Evolutionary conservation across 2,329 filamentous ascomycete species (phyloP), one percentile per base, ranked within the genome.

Genomic region (Monilinia laxa): DNA sequence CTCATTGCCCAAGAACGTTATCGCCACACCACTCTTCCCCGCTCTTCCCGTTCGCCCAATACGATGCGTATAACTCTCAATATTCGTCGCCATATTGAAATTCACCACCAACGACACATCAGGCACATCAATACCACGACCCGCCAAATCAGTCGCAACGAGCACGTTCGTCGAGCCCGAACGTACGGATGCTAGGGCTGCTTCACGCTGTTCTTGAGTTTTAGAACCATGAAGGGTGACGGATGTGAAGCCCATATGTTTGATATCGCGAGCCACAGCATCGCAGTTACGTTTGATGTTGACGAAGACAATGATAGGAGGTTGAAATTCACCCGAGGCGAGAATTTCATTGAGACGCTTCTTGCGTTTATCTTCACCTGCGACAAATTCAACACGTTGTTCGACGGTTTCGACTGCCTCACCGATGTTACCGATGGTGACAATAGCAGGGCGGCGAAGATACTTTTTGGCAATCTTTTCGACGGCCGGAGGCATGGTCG

Each of bases 241-340:
- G 10, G 90, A 87, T 25, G 87, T 91, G 83, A 93, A 95, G 73
- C 95, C 95, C 88, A 95, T 95, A 63, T 90, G 86, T 76, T 96
- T 95, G 82, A 99, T 95, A 76, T 98, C 94, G 69, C 92, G 87
- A 3, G 94, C 94, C 58, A 99, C 90, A 68, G 92, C 91, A 77
- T 99, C 95, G 81, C 94, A 98, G 81, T 98, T 98, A 73, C 93
- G 91, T 81, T 98, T 98, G 87, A 98, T 97, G 79, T 99, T 99
- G 85, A 99, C 95, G 78, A 99, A 99, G 70, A 99, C 93, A 74
- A 99, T 99, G 78, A 99, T 96, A 20, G 95, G 95, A 11, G 94
- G 87, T 10, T 85, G 83, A 79, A 93, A 98, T 71, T 93, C 89
- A 72, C 88, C 84, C 1, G 90, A 93, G 58, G 85, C 82, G 51